Percentiles rank a stretch among this genome's conserved stretches.
These are phyloP conservation scores for Ascochyta viciae-villosae DNA, from an alignment of 2,329 filamentous ascomycete species.

Conservation along the genomic window DNA sequence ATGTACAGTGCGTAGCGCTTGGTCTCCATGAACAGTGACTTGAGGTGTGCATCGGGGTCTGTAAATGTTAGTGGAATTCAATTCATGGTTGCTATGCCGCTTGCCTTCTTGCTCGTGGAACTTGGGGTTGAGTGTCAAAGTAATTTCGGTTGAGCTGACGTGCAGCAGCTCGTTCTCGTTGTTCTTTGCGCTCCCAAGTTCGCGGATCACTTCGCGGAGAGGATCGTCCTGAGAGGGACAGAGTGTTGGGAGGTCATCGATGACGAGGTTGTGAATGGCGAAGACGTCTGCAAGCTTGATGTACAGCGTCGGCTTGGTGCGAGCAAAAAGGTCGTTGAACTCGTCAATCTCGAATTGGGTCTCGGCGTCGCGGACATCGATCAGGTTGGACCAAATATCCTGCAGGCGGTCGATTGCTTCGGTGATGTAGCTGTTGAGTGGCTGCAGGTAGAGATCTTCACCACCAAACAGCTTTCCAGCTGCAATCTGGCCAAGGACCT, in stretches of 20 bases:
- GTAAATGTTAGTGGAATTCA: slow-evolving; percentile 31
- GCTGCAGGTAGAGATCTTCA: slow-evolving; percentile 94
- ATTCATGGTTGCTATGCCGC: slow-evolving; percentile 10
- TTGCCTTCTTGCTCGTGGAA: slow-evolving; percentile 80
- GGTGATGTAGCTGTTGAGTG: slow-evolving; percentile 87
- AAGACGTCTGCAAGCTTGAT: slow-evolving; percentile 99
- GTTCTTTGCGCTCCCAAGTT: slow-evolving; percentile 93
- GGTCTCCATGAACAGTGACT: slow-evolving; percentile 96
- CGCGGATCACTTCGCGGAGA: slow-evolving; percentile 88
- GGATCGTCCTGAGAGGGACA: slow-evolving; percentile 85
- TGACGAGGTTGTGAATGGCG: slow-evolving; percentile 88
- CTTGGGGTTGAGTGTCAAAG: slow-evolving; percentile 87
- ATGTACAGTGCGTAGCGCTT: slow-evolving; percentile 98
- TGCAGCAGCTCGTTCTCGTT: slow-evolving; percentile 93
- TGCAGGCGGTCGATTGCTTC: slow-evolving; percentile 83
- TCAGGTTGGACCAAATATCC: slow-evolving; percentile 76
- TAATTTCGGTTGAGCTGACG: slow-evolving; percentile 86
- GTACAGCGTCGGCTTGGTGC: slow-evolving; percentile 96
- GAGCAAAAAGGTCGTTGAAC: slow-evolving; percentile 96
- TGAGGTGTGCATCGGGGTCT: slow-evolving; percentile 92
- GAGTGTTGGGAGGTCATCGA: slow-evolving; percentile 77
- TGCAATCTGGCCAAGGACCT: slow-evolving; percentile 88
- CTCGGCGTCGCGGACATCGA: slow-evolving; percentile 86
- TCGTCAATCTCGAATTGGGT: slow-evolving; percentile 97
- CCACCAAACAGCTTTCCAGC: slow-evolving; percentile 90